phyloP scores from a whole-genome alignment of 225 moss, liverwort and hornwort species.

The Lunularia cruciata region DNA sequence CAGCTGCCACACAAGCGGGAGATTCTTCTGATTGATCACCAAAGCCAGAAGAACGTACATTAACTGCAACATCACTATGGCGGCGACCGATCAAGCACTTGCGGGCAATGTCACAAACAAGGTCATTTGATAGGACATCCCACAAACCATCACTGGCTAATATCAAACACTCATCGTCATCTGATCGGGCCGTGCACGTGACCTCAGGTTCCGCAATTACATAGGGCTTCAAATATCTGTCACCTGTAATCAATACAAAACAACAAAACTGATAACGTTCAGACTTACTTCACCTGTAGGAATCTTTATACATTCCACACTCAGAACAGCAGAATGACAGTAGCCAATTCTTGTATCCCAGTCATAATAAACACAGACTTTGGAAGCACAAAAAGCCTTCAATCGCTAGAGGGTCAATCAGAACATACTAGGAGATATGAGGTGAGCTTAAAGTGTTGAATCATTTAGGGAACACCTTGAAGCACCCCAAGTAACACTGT shows the following conservation, averaged over 20 bases:
- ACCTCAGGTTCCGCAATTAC: slow-evolving; percentile 95
- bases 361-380: no score
- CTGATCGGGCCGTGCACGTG: slow-evolving; percentile 60
- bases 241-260: slow-evolving; percentile 62
- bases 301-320: no score
- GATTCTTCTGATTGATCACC: slow-evolving; percentile 47
- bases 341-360: no score
- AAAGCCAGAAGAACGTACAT: neutral
- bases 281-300: no score
- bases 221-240: slow-evolving; percentile 87
- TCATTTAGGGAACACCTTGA: no score
- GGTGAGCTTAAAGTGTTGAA: no score
- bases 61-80: neutral
- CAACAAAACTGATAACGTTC: no score
- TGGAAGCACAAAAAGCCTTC: no score
- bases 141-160: slow-evolving; percentile 98
- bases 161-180: slow-evolving; percentile 85
- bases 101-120: slow-evolving; percentile 84
- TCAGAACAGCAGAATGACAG: no score
- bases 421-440: no score
- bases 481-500: no score
- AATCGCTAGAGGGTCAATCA: no score
- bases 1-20: slow-evolving; percentile 73
- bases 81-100: slow-evolving; percentile 28
- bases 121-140: slow-evolving; percentile 92